Percentiles rank a stretch among this genome's conserved stretches.
phyloP scores from a whole-genome alignment of 345 rosid genomes.

The Acer yangbiense region DNA sequence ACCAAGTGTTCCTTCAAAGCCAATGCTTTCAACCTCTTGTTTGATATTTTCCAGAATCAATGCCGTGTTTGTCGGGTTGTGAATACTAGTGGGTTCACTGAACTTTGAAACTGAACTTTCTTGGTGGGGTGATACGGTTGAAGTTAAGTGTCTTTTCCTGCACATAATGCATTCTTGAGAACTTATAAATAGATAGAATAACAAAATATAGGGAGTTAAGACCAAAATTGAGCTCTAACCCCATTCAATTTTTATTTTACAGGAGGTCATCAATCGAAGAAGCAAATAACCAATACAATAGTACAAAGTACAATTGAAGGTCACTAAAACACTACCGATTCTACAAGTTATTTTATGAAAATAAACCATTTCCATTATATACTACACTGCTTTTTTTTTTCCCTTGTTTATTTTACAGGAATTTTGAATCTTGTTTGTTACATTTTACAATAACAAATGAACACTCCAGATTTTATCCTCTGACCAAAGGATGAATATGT shows the following conservation, averaged over 20 bases:
- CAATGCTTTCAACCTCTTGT: slow-evolving; percentile 71
- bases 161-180: slow-evolving; percentile 20
- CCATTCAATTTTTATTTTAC: background rate
- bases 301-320: background rate
- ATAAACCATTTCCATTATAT: too few relatives aligned
- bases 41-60: slow-evolving; percentile 92
- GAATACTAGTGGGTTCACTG: slow-evolving; percentile 62
- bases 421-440: too few relatives aligned
- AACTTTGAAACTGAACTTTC: slow-evolving; percentile 51
- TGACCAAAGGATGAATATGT: background rate
- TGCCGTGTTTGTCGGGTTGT: slow-evolving; percentile 88
- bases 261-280: background rate
- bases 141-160: slow-evolving; percentile 74
- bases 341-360: background rate
- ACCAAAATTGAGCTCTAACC: background rate
- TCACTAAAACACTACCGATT: background rate
- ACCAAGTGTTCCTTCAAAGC: slow-evolving; percentile 46
- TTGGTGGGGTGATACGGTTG: slow-evolving; percentile 55
- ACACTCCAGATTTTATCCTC: background rate
- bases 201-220: too few relatives aligned
- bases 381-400: too few relatives aligned
- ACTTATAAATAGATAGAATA: background rate
- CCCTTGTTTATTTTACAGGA: too few relatives aligned
- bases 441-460: background rate
- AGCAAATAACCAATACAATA: background rate